Conservation (phyloP, 176 grass and related monocot species). For the Juncus inflexus region DNA sequence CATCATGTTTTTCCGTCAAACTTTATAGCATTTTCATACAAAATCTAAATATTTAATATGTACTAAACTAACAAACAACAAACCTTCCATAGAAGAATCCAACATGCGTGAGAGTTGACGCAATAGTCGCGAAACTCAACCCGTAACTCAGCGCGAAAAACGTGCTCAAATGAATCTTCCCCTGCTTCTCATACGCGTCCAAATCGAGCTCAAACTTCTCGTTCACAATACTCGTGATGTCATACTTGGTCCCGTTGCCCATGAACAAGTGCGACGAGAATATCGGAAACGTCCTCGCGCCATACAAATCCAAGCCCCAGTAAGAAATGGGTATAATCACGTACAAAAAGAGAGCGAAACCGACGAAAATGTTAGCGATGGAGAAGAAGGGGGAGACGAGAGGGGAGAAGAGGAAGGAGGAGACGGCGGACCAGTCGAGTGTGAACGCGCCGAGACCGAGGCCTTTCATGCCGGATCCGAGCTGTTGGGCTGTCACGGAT, state of each 20-base stretch:
- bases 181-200: conserved; percentile 46
- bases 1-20: too few species aligned
- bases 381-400: conserved; percentile 78
- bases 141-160: conserved; percentile 73
- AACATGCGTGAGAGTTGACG: conserved; percentile 66
- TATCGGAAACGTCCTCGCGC: conserved; percentile 54
- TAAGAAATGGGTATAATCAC: conserved; percentile 43
- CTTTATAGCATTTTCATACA: too few species aligned
- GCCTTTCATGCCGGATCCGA: conserved; percentile 74
- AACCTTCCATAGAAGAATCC: conserved; percentile 70
- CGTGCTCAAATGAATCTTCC: conserved; percentile 70
- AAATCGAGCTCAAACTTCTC: conserved; percentile 63
- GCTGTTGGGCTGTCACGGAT: conserved; percentile 72
- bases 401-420: conserved; percentile 61
- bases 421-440: conserved; percentile 65
- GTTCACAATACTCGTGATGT: conserved; percentile 70
- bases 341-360: conserved; percentile 59
- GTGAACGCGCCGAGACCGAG: conserved; percentile 70
- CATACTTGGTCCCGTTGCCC: conserved; percentile 37
- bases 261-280: conserved; percentile 71
- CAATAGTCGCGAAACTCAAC: conserved; percentile 77
- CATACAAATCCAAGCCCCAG: conserved; percentile 67
- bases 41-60: too few species aligned
- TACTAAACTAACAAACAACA: too few species aligned
- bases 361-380: conserved; percentile 56